Evolutionary conservation across 176 grass and related monocot genomes (phyloP).

Genomic region (Poa pratensis): DNA sequence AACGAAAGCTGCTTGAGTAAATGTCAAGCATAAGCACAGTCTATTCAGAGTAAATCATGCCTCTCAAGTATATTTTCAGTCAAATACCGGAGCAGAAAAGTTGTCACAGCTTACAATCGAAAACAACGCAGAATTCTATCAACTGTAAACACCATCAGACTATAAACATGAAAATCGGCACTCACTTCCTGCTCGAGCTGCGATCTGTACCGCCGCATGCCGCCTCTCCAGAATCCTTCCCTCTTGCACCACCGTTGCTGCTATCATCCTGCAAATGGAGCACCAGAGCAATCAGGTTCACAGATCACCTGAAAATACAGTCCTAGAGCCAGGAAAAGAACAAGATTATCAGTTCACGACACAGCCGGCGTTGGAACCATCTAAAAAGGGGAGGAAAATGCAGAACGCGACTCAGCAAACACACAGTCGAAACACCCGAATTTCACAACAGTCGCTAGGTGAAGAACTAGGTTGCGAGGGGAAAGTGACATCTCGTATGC

Average conservation of each 20-base stretch:
- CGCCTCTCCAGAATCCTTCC: slow-evolving; percentile 42
- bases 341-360: neutral
- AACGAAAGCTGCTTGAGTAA: neutral
- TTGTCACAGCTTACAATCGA: neutral
- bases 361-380: neutral
- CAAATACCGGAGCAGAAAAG: neutral
- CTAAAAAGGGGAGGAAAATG: neutral
- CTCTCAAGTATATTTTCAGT: neutral
- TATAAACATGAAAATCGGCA: neutral
- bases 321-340: slow-evolving; percentile 21
- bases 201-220: slow-evolving; percentile 61
- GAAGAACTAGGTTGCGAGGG: slow-evolving; percentile 28
- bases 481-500: slow-evolving; percentile 39
- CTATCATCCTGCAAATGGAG: slow-evolving; percentile 54
- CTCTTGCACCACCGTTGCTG: slow-evolving; percentile 47
- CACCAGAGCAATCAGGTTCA: slow-evolving; percentile 4
- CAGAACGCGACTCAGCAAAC: neutral
- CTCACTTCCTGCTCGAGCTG: slow-evolving; percentile 86
- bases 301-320: neutral
- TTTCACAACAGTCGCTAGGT: neutral
- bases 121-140: neutral
- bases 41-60: neutral
- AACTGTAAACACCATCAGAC: neutral
- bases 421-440: neutral
- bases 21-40: neutral